Evolutionary conservation across 1,284 basidiomycete species (phyloP).

Genomic region (Stereum hirsutum): DNA sequence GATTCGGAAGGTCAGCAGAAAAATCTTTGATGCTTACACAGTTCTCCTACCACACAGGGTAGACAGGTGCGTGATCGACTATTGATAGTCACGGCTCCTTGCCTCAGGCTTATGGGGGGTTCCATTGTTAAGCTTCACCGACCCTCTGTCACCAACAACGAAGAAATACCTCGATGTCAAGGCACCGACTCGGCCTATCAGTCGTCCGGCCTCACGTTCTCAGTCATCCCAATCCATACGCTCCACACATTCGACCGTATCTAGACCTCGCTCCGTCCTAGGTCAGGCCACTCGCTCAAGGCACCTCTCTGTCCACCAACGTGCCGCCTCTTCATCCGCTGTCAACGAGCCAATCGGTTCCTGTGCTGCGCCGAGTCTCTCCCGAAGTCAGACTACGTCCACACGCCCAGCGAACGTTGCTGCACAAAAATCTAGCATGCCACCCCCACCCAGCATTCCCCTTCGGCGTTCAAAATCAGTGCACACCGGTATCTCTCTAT

Average conservation of each 20-base stretch:
- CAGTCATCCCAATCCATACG: constrained; percentile 18
- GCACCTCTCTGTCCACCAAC: not conserved
- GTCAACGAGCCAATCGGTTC: too few relatives aligned
- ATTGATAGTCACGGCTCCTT: constrained; percentile 2
- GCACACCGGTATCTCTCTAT: too few relatives aligned
- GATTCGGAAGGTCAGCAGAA: constrained; percentile 58
- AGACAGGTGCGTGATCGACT: constrained; percentile 41
- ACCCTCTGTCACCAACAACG: constrained; percentile 66
- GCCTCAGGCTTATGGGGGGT: constrained; percentile 8
- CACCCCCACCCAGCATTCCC: too few relatives aligned
- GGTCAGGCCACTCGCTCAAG: not conserved
- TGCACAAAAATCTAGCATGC: too few relatives aligned
- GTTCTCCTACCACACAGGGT: constrained; percentile 59
- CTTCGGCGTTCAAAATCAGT: too few relatives aligned
- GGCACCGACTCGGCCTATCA: constrained; percentile 10
- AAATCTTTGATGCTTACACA: constrained; percentile 71
- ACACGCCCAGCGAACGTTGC: too few relatives aligned
- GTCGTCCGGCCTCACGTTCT: constrained; percentile 19
- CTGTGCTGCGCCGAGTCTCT: too few relatives aligned
- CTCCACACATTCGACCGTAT: constrained; percentile 7
- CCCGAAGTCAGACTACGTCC: too few relatives aligned
- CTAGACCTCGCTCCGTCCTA: not conserved
- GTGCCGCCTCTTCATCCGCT: not conserved
- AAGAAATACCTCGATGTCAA: constrained; percentile 72
- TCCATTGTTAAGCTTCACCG: constrained; percentile 45